Evolutionary conservation across 192 early-diverging fungal genomes (phyloP).

Genomic region (Backusella morwellensis): DNA sequence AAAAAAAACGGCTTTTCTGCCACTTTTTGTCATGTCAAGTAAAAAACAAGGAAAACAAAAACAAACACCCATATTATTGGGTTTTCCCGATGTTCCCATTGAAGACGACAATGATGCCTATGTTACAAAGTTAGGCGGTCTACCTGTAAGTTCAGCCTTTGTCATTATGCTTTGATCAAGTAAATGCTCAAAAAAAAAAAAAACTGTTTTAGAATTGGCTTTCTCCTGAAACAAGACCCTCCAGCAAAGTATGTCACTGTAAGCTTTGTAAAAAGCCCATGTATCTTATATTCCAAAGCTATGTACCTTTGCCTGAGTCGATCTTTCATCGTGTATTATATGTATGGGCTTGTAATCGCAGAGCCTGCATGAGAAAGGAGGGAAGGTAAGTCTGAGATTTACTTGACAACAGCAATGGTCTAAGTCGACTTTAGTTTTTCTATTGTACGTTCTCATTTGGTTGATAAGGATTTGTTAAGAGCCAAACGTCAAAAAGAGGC

Average conservation of each 20-base stretch:
- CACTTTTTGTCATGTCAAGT: neutral
- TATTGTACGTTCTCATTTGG: conserved; percentile 59
- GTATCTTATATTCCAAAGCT: conserved; percentile 69
- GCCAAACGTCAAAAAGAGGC: conserved; percentile 46
- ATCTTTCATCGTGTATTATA: conserved; percentile 75
- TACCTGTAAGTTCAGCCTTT: conserved; percentile 48
- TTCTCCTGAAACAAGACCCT: conserved; percentile 26
- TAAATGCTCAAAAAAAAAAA: neutral
- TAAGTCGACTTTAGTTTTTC: conserved; percentile 42
- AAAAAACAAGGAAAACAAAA: conserved; percentile 28
- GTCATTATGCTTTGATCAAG: neutral
- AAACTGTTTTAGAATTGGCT: conserved; percentile 40
- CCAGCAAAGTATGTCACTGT: conserved; percentile 43
- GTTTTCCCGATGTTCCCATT: conserved; percentile 48
- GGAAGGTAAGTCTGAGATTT: conserved; percentile 49
- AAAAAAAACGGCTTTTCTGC: neutral
- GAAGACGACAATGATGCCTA: conserved; percentile 56
- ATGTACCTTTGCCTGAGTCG: conserved; percentile 69
- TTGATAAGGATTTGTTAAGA: conserved; percentile 63
- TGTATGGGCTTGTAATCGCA: conserved; percentile 77
- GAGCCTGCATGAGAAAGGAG: conserved; percentile 68
- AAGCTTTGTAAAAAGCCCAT: conserved; percentile 54
- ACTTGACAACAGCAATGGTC: neutral
- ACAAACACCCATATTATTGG: conserved; percentile 40
- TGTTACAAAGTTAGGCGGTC: conserved; percentile 63